phyloP scores from a whole-genome alignment of 129 eudicot species.

The Flaveria bidentis region DNA sequence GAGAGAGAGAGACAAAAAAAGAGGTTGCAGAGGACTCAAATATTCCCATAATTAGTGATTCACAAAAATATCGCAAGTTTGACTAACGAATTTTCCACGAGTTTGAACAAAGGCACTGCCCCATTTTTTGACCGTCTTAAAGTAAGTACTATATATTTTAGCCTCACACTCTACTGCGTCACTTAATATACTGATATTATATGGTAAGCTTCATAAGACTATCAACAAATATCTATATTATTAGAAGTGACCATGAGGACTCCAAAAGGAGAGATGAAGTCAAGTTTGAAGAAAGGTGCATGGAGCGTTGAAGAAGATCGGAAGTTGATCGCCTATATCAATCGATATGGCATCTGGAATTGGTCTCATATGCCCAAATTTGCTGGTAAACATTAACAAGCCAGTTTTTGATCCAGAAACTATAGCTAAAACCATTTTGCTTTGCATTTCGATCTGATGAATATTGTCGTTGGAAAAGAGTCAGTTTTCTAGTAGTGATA shows the following conservation, averaged over 20 bases:
- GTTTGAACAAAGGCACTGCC: neutral
- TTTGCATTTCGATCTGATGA: too few species aligned
- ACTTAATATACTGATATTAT: neutral
- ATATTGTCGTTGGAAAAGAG: too few species aligned
- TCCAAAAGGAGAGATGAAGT: constrained; percentile 17
- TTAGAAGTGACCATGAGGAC: constrained; percentile 10
- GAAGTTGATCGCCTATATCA: constrained; percentile 26
- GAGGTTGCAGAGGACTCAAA: neutral
- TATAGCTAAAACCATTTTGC: too few species aligned
- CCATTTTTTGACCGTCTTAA: neutral
- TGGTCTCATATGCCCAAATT: constrained; percentile 35
- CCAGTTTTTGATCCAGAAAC: neutral
- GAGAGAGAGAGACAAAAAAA: too few species aligned
- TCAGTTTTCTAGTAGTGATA: too few species aligned
- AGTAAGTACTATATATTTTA: neutral
- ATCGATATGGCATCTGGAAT: constrained; percentile 33
- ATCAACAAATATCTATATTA: neutral
- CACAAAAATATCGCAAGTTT: neutral
- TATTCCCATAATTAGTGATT: too few species aligned
- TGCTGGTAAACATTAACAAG: constrained; percentile 26
- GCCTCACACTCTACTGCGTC: constrained; percentile 8
- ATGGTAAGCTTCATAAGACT: neutral
- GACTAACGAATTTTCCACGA: neutral
- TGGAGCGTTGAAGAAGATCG: constrained; percentile 40
- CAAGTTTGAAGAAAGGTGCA: constrained; percentile 28